A percentile compares a stretch with the other conserved stretches of the same genome.
phyloP scores from a whole-genome alignment of 2,329 filamentous ascomycete species.

The Plectosphaerella sp. region DNA sequence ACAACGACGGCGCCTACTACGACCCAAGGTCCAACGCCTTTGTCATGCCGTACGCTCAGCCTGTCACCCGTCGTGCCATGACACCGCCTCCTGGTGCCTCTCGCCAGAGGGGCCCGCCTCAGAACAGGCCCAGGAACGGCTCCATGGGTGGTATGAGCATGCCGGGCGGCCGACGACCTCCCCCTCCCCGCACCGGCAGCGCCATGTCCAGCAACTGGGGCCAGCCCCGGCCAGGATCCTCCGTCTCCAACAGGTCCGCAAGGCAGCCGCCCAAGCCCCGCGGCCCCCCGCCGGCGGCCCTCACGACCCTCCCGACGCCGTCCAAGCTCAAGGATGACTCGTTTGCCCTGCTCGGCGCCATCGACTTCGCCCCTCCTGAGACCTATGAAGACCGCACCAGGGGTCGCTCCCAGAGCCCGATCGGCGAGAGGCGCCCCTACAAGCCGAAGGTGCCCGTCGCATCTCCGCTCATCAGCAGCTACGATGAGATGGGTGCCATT shows the following conservation, averaged over 20 bases:
- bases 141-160: constrained; percentile 44
- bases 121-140: constrained; percentile 37
- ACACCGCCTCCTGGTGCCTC: constrained; percentile 73
- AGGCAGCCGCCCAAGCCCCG: constrained; percentile 38
- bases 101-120: constrained; percentile 35
- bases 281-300: constrained; percentile 64
- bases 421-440: constrained; percentile 66
- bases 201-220: constrained; percentile 28
- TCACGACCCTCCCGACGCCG: constrained; percentile 79
- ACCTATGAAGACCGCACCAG: constrained; percentile 61
- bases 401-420: constrained; percentile 63
- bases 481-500: constrained; percentile 79
- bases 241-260: constrained; percentile 50
- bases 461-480: constrained; percentile 76
- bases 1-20: constrained; percentile 52
- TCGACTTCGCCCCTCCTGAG: constrained; percentile 83
- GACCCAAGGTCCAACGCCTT: constrained; percentile 67
- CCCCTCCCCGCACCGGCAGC: constrained; percentile 52
- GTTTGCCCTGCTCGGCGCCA: constrained; percentile 61
- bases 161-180: constrained; percentile 49
- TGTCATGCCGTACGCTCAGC: constrained; percentile 79
- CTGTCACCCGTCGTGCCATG: constrained; percentile 86
- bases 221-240: constrained; percentile 56
- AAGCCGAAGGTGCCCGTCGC: constrained; percentile 67
- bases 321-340: constrained; percentile 79